A percentile compares a stretch with the other conserved stretches of the same genome.
Evolutionary conservation across 495 filamentous ascomycete genomes (phyloP).

Genomic region (Tricharina praecox): DNA sequence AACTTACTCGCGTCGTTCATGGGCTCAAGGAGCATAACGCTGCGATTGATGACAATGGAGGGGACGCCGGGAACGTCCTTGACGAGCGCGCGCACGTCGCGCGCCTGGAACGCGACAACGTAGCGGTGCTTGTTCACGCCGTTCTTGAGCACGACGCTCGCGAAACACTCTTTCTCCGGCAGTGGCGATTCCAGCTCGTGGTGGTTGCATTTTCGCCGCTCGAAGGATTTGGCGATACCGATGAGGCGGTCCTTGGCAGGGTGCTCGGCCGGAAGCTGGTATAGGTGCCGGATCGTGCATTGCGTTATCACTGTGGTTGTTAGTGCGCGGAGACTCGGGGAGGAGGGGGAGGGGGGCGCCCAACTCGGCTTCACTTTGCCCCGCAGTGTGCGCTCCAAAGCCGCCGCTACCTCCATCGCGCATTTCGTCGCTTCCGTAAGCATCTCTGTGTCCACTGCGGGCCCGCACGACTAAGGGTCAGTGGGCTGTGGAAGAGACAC

Average conservation of each 20-base stretch:
- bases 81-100: constrained; percentile 38
- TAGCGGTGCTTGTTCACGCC: constrained; percentile 78
- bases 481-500: background rate
- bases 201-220: constrained; percentile 79
- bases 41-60: constrained; percentile 64
- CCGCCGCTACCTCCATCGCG: constrained; percentile 62
- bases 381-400: constrained; percentile 57
- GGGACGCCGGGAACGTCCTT: constrained; percentile 56
- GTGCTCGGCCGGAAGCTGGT: constrained; percentile 33
- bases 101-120: constrained; percentile 62
- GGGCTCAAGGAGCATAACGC: constrained; percentile 80
- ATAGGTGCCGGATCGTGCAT: constrained; percentile 57
- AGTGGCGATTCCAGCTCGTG: constrained; percentile 64
- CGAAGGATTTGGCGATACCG: constrained; percentile 52
- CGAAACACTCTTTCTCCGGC: constrained; percentile 57
- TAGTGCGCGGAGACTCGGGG: constrained; percentile 6
- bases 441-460: constrained; percentile 59
- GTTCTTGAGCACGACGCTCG: constrained; percentile 49
- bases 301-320: constrained; percentile 40
- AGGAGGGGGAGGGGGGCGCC: constrained; percentile 18
- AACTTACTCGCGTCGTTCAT: constrained; percentile 50
- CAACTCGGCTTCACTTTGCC: constrained; percentile 70
- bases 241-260: constrained; percentile 43
- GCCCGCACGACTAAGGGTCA: no score
- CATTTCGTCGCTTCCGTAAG: constrained; percentile 52